These are phyloP conservation scores for Penicillium psychrofluorescens DNA, from an alignment of 495 filamentous ascomycete species.

Conservation along the genomic window DNA sequence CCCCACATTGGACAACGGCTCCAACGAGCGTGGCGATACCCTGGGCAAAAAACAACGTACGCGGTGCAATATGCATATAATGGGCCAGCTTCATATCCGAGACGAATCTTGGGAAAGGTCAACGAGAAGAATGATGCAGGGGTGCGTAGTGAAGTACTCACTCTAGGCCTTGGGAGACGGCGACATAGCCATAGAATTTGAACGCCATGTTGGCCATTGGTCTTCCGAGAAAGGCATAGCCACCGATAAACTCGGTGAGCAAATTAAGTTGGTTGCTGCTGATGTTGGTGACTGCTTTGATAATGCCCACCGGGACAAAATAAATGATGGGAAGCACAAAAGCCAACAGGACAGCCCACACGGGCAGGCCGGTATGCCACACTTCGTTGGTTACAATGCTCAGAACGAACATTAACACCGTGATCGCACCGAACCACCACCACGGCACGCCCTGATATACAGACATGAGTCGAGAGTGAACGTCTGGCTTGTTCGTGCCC, in stretches of 20 bases:
- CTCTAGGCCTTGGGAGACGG: conserved; percentile 46
- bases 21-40: conserved; percentile 59
- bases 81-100: conserved; percentile 72
- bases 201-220: conserved; percentile 68
- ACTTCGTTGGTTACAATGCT: conserved; percentile 57
- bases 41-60: conserved; percentile 62
- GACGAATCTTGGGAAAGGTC: conserved; percentile 46
- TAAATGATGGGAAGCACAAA: conserved; percentile 38
- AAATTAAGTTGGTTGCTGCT: conserved; percentile 60
- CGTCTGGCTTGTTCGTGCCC: conserved; percentile 48
- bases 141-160: conserved; percentile 25
- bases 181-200: conserved; percentile 70
- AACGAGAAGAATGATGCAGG: conserved; percentile 30
- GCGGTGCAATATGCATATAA: conserved; percentile 68
- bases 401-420: conserved; percentile 47
- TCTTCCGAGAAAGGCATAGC: conserved; percentile 61
- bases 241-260: conserved; percentile 64
- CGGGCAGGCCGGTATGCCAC: conserved; percentile 58
- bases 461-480: conserved; percentile 35
- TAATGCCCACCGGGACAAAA: conserved; percentile 40
- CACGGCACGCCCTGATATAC: conserved; percentile 30
- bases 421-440: conserved; percentile 37
- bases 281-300: conserved; percentile 61
- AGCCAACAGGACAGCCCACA: conserved; percentile 62
- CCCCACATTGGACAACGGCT: conserved; percentile 58